Evolutionary conservation across 2,329 filamentous ascomycete species (phyloP), one percentile per base, ranked within the genome.

Genomic region (Didymella glomerata): DNA sequence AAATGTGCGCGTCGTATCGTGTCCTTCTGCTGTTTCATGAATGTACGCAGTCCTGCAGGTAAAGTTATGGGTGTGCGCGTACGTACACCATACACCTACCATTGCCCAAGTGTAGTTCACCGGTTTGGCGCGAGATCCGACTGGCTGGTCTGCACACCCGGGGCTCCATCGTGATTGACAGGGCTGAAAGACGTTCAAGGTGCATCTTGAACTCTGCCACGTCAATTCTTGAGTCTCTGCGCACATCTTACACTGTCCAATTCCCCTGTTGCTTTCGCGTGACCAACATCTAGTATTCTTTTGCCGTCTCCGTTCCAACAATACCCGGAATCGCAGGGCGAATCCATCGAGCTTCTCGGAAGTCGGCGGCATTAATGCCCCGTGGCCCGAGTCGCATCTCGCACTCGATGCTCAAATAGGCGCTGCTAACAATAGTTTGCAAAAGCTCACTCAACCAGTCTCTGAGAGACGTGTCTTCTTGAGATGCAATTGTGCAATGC

Each of bases 41-140:
- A 24, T 38, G n/a, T 20, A 47, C 34, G 45, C 53, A 54, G 38
- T 47, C 45, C 40, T 61, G 58, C 49, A 54, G 45, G 58, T 47
- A 32, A 55, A 51, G 28, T 51, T 16, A 8, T 50, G 41, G 44
- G 54, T 48, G 52, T 48, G 49, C 44, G 58, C 49, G 34, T 54
- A 46, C 38, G 32, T 41, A 52, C 22, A 18, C 18, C 38, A 27
- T 41, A 52, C 28, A 24, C 25, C 14, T 36, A 38, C 45, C 45
- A 50, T 42, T 46, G 32, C 48, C 49, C 45, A 41, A 47, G 47
- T 53, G 54, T 50, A 46, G 58, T 53, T 61, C 58, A 61, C 58
- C 58, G 58, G 58, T 61, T 61, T 61, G 54, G 53, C 49, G 58
- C 46, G 20, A 36, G 46, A 36, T 32, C 47, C 56, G 40, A 54